A percentile compares a stretch with the other conserved stretches of the same genome.
These are phyloP conservation scores for Entomortierella parvispora DNA, from an alignment of 192 early-diverging fungal species.

Conservation along the genomic window DNA sequence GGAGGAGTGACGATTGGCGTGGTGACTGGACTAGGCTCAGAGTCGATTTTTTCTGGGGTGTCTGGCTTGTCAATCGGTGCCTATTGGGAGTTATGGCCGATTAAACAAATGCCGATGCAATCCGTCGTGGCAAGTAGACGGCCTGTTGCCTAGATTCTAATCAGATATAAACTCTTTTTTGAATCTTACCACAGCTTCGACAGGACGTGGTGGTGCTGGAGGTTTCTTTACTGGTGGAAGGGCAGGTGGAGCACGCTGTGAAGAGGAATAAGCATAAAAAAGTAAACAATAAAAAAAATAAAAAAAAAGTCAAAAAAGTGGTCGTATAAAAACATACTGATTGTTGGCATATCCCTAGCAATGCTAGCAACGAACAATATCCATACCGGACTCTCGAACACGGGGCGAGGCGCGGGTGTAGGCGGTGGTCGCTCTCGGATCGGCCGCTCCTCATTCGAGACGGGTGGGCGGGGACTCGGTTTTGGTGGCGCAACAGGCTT, in stretches of 20 bases:
- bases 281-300: not conserved
- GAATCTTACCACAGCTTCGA: conserved; percentile 20
- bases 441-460: conserved; percentile 21
- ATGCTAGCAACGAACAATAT: not conserved
- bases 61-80: conserved; percentile 17
- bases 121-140: no score
- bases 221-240: conserved; percentile 41
- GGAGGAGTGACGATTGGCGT: conserved; percentile 13
- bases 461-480: conserved; percentile 6
- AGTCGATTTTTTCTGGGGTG: conserved; percentile 18
- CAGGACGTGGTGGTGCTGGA: conserved; percentile 4
- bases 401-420: conserved; percentile 33
- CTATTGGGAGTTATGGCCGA: conserved; percentile 4
- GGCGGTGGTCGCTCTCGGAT: conserved; percentile 20
- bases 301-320: not conserved
- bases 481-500: conserved; percentile 17
- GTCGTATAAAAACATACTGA: not conserved
- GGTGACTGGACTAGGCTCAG: conserved; percentile 10
- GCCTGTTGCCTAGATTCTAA: no score
- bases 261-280: not conserved
- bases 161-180: no score
- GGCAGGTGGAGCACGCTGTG: conserved; percentile 35
- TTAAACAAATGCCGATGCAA: no score
- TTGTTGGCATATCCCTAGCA: not conserved
- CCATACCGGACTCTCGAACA: conserved; percentile 45